Conservation (phyloP, 441 rosid genomes). For the Populus trichocarpa region DNA sequence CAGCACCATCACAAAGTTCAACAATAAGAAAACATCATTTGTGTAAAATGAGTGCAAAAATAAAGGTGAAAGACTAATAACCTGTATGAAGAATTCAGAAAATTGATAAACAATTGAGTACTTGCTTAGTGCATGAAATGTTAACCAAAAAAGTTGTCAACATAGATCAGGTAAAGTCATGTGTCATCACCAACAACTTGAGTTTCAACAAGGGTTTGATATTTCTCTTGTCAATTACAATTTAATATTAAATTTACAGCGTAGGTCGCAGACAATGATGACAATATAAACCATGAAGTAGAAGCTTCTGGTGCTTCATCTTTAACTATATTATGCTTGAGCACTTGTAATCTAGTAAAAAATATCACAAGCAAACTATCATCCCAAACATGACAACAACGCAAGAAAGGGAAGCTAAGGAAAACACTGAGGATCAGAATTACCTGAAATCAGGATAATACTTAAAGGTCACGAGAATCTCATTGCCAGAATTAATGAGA, state of each 20-base stretch:
- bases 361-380: background rate
- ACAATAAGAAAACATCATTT: background rate
- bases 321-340: background rate
- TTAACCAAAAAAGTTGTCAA: background rate
- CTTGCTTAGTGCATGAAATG: background rate
- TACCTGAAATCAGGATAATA: constrained; percentile 89
- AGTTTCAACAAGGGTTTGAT: too few species aligned
- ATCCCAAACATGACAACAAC: background rate
- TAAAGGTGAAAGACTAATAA: background rate
- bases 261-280: background rate
- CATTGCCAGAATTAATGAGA: constrained; percentile 84
- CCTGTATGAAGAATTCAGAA: background rate
- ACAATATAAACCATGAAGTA: background rate
- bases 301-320: background rate
- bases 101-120: background rate
- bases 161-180: background rate
- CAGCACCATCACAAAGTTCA: background rate
- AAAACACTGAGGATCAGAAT: background rate
- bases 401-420: background rate
- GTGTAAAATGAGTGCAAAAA: background rate
- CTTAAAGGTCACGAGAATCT: constrained; percentile 74
- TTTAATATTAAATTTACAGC: too few species aligned
- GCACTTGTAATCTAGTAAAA: background rate
- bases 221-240: too few species aligned
- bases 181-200: background rate